Evolutionary conservation across 192 early-diverging fungal species (phyloP), one percentile per base, ranked within the genome.

Genomic region (Pilobolus umbonatus): DNA sequence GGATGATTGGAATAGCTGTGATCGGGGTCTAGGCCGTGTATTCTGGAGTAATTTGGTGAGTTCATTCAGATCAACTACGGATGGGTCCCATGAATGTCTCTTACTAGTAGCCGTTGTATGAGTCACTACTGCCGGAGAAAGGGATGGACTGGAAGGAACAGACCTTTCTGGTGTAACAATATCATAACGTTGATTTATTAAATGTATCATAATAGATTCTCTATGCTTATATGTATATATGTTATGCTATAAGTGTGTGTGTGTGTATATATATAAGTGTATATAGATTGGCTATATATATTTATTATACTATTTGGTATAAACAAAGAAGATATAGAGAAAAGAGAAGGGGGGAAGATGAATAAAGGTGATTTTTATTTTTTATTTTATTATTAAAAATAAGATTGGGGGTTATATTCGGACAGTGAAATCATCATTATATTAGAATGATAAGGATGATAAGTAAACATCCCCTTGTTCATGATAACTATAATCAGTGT

Each of bases 141-240:
- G 15, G 15, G 67, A 59, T 19, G 67, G 67, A 46, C 56, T 60
- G 15, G 51, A 55, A 29, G 67, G 61, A 3, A 64, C 48, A 24
- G 61, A 64, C 30, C 61, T 24, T 19, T 69, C 67, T 10, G 67
- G 67, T 24, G 67, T 69, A 24, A 69, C 57, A 28, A 63, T 52
- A 39, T 64, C 61, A 26, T 64, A 69, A 29, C 52, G 34, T 35
- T 69, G 67, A 39, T 58, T 62, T 30, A 65, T 39, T 24, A 59
- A 56, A 28, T 48, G 49, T 5, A 59, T 22, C 48, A 32, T 48
- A n/a, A 12, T 35, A 28, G 5, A 4, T 28, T 49, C 2, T 45
- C n/a, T 21, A 21, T 45, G 43, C 43, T 45, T 45, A 21, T 22
- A 28, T 49, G 25, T 14, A 29, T 28, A 49, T 26, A 28, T 25